phyloP scores from a whole-genome alignment of 768 basidiomycete genomes.

The Boletus sp. region DNA sequence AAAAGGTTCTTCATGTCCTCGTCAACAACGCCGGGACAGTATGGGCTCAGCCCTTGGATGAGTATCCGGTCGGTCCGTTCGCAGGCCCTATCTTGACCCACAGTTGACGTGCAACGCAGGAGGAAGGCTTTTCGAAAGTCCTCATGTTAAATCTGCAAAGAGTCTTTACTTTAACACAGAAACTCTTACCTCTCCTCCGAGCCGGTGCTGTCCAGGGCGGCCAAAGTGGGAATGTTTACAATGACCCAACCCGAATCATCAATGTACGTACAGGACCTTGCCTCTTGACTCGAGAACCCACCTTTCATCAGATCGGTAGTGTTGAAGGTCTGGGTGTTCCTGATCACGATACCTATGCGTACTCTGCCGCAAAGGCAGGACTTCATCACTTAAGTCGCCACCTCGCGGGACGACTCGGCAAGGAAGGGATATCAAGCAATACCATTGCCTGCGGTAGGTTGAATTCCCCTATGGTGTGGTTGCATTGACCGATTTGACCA shows the following conservation, averaged over 20 bases:
- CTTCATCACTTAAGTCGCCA: constrained; percentile 58
- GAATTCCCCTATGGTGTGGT: neutral
- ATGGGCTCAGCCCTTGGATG: constrained; percentile 47
- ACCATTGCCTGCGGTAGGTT: constrained; percentile 57
- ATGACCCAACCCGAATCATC: constrained; percentile 55
- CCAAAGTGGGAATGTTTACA: constrained; percentile 32
- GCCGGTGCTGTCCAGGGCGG: constrained; percentile 43
- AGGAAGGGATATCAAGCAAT: constrained; percentile 57
- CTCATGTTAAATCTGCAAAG: constrained; percentile 60
- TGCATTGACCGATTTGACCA: neutral
- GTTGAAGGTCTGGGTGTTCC: constrained; percentile 56
- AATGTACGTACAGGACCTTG: constrained; percentile 40
- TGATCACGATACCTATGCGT: constrained; percentile 59
- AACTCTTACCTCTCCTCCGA: constrained; percentile 53
- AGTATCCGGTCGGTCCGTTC: constrained; percentile 38
- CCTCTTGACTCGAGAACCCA: neutral
- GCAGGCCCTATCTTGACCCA: neutral
- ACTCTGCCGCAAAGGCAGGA: constrained; percentile 62
- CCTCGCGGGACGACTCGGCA: constrained; percentile 53
- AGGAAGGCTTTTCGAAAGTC: constrained; percentile 58
- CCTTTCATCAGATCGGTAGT: constrained; percentile 49
- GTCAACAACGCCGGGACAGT: constrained; percentile 67
- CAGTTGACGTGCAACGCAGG: constrained; percentile 29
- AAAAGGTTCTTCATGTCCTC: constrained; percentile 52
- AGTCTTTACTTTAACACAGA: constrained; percentile 63